phyloP scores from a whole-genome alignment of 768 basidiomycete species.

The Tricholoma hemisulphureum region DNA sequence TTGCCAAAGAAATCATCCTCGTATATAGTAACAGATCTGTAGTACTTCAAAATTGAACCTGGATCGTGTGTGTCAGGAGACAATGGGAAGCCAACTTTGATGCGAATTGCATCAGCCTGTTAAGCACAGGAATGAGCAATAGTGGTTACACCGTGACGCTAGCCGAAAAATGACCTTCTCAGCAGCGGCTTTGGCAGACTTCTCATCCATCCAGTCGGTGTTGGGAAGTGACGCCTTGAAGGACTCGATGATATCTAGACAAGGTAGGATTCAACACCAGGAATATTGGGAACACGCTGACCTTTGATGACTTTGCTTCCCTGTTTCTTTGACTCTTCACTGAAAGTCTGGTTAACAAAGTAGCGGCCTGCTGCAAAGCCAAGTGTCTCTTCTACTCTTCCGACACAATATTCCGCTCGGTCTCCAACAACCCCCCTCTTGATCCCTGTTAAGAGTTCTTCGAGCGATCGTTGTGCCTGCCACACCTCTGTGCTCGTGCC shows the following conservation, averaged over 20 bases:
- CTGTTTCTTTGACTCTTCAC: constrained; percentile 72
- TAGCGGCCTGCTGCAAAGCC: constrained; percentile 91
- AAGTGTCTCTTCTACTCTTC: constrained; percentile 64
- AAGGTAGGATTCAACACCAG: background rate
- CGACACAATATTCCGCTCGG: constrained; percentile 80
- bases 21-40: constrained; percentile 63
- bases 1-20: constrained; percentile 81
- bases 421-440: constrained; percentile 85
- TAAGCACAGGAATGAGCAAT: constrained; percentile 9
- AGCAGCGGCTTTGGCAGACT: constrained; percentile 77
- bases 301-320: constrained; percentile 82
- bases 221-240: constrained; percentile 75
- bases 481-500: constrained; percentile 76
- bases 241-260: constrained; percentile 70
- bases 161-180: constrained; percentile 58
- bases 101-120: constrained; percentile 75
- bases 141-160: background rate
- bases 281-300: constrained; percentile 26
- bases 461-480: constrained; percentile 67
- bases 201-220: constrained; percentile 90
- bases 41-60: constrained; percentile 70
- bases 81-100: constrained; percentile 92
- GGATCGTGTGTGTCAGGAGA: constrained; percentile 80
- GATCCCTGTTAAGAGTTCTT: constrained; percentile 76
- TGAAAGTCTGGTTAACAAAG: constrained; percentile 84